phyloP scores from a whole-genome alignment of 2,329 filamentous ascomycete species.

The Cladosporium colombiae region DNA sequence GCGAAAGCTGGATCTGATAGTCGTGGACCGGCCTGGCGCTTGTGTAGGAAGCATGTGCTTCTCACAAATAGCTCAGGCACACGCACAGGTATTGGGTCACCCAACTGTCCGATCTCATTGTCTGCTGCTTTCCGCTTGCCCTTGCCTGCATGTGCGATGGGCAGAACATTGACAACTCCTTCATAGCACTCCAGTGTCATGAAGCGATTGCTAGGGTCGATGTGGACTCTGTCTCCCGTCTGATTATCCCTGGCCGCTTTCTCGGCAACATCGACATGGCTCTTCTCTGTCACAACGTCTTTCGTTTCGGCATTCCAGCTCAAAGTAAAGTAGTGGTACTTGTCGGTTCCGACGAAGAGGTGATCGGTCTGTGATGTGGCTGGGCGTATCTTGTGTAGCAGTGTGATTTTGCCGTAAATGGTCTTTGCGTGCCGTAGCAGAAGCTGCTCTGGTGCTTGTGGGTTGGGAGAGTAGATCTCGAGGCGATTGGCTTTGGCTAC shows the following conservation, averaged over 20 bases:
- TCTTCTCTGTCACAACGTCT: constrained; percentile 58
- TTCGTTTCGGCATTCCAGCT: constrained; percentile 69
- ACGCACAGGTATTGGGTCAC: constrained; percentile 61
- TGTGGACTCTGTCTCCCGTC: constrained; percentile 77
- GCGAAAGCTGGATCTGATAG: constrained; percentile 61
- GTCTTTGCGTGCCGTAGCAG: constrained; percentile 66
- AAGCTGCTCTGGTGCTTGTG: constrained; percentile 61
- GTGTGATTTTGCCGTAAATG: constrained; percentile 82
- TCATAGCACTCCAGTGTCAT: constrained; percentile 70
- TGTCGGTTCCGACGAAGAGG: constrained; percentile 88
- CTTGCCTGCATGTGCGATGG: constrained; percentile 57
- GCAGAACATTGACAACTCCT: constrained; percentile 65
- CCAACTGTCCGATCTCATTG: constrained; percentile 57
- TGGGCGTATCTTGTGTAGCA: constrained; percentile 78
- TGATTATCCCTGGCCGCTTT: constrained; percentile 70
- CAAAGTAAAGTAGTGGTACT: constrained; percentile 86
- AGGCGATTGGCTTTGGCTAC: constrained; percentile 84
- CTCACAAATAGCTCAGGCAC: constrained; percentile 68
- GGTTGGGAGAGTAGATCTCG: constrained; percentile 68
- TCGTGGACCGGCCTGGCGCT: constrained; percentile 42
- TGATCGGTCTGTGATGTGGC: constrained; percentile 74
- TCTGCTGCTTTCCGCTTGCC: constrained; percentile 47
- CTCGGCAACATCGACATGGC: constrained; percentile 61
- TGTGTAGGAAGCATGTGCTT: constrained; percentile 66
- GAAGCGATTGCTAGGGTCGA: constrained; percentile 75